Conservation (phyloP, 495 filamentous ascomycete genomes). For the Glarea lozoyensis region DNA sequence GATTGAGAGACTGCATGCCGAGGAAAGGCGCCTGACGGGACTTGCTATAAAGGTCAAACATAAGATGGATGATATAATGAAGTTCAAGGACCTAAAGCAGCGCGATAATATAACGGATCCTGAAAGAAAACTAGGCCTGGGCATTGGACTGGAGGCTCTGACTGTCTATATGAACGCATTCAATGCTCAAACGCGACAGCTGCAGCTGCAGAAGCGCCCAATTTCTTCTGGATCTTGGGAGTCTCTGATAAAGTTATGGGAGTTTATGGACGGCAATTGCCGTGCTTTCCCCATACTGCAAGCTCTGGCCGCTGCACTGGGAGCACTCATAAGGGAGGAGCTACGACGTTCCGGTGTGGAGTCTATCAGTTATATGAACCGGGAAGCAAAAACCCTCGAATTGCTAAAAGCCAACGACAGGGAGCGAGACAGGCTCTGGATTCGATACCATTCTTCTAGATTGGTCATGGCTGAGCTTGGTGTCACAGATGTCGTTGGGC, state of each 20-base stretch:
- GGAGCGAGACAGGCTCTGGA: constrained; percentile 21
- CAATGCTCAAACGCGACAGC: constrained; percentile 17
- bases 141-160: constrained; percentile 32
- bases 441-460: constrained; percentile 8
- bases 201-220: neutral
- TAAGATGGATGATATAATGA: constrained; percentile 18
- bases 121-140: constrained; percentile 23
- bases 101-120: constrained; percentile 4
- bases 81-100: constrained; percentile 7
- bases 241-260: constrained; percentile 18
- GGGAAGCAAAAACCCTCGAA: neutral
- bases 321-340: constrained; percentile 30
- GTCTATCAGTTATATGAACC: neutral
- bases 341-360: constrained; percentile 22
- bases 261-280: constrained; percentile 21
- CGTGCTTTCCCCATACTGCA: constrained; percentile 19
- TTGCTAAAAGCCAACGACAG: constrained; percentile 14
- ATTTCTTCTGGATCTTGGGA: neutral
- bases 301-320: constrained; percentile 25
- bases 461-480: constrained; percentile 18
- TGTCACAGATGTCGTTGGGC: constrained; percentile 23
- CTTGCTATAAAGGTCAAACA: constrained; percentile 12
- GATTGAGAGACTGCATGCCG: neutral
- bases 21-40: neutral
- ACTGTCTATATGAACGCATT: constrained; percentile 33